phyloP scores from a whole-genome alignment of 352 stramenopile genomes.

The Pythium brachiatum region DNA sequence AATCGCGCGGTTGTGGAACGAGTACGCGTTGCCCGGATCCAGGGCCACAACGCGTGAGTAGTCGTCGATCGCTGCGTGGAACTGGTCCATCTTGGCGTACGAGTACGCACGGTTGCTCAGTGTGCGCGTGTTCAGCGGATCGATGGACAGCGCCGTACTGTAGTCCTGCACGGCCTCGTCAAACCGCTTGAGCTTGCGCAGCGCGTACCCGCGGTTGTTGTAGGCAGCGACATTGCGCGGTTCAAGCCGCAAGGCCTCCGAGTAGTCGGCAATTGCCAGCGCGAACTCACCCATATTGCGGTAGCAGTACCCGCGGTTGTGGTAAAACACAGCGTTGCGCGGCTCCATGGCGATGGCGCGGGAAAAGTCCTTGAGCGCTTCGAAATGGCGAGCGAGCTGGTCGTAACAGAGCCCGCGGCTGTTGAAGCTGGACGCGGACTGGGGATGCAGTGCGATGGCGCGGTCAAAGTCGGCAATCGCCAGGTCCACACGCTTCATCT shows the following conservation, averaged over 20 bases:
- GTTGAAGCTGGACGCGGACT: slow-evolving; percentile 76
- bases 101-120: slow-evolving; percentile 87
- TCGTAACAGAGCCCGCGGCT: slow-evolving; percentile 76
- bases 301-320: slow-evolving; percentile 87
- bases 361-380: slow-evolving; percentile 77
- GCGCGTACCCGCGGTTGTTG: slow-evolving; percentile 85
- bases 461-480: slow-evolving; percentile 72
- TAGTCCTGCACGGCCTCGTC: slow-evolving; percentile 77
- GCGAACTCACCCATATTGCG: slow-evolving; percentile 78
- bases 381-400: slow-evolving; percentile 53
- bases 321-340: slow-evolving; percentile 71
- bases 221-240: slow-evolving; percentile 71
- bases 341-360: slow-evolving; percentile 63
- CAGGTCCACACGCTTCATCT: slow-evolving; percentile 55
- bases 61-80: slow-evolving; percentile 63
- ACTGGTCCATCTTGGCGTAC: slow-evolving; percentile 75
- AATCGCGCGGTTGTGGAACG: slow-evolving; percentile 84
- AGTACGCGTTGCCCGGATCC: slow-evolving; percentile 75
- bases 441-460: slow-evolving; percentile 55
- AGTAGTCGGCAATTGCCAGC: slow-evolving; percentile 67
- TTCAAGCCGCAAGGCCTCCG: slow-evolving; percentile 55
- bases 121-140: slow-evolving; percentile 75
- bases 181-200: slow-evolving; percentile 69
- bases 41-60: slow-evolving; percentile 73
- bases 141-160: slow-evolving; percentile 58